Percentiles rank a stretch among this genome's conserved stretches.
phyloP scores from a whole-genome alignment of 2,329 filamentous ascomycete species.

The Cercospora sojina region DNA sequence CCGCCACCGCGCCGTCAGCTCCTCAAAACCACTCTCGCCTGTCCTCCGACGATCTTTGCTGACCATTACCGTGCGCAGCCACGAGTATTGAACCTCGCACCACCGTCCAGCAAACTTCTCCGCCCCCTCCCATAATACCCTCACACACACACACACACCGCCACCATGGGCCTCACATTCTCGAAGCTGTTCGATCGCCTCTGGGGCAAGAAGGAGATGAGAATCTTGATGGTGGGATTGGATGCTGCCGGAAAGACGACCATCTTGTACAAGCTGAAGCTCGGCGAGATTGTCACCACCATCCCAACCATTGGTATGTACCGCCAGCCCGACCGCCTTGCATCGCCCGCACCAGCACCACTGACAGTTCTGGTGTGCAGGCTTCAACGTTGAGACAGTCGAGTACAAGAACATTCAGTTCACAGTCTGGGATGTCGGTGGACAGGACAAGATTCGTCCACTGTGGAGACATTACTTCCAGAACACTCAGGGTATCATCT shows the following conservation, averaged over 20 bases:
- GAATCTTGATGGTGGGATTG: constrained; percentile 94
- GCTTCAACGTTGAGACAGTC: constrained; percentile 98
- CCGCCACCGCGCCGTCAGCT: not conserved
- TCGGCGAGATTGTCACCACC: constrained; percentile 96
- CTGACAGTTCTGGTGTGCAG: constrained; percentile 34
- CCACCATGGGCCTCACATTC: constrained; percentile 86
- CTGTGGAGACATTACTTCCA: constrained; percentile 97
- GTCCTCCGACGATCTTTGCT: not conserved
- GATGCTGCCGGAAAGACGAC: constrained; percentile 99
- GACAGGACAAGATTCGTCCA: constrained; percentile 97
- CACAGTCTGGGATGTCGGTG: constrained; percentile 98
- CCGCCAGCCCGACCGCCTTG: not conserved
- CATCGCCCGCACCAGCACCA: not conserved
- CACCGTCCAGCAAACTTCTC: not conserved
- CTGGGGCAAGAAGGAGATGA: constrained; percentile 99
- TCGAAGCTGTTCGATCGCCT: constrained; percentile 98
- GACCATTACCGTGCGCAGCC: not conserved
- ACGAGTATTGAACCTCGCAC: not conserved
- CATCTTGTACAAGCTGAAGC: constrained; percentile 98
- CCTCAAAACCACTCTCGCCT: not conserved
- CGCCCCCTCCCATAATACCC: constrained; percentile 11
- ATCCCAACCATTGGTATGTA: constrained; percentile 82
- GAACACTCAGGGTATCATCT: constrained; percentile 95
- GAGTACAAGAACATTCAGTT: constrained; percentile 99
- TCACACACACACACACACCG: constrained; percentile 41